These are phyloP conservation scores for Annulohypoxylon truncatum DNA, from an alignment of 2,329 filamentous ascomycete species.

Conservation along the genomic window DNA sequence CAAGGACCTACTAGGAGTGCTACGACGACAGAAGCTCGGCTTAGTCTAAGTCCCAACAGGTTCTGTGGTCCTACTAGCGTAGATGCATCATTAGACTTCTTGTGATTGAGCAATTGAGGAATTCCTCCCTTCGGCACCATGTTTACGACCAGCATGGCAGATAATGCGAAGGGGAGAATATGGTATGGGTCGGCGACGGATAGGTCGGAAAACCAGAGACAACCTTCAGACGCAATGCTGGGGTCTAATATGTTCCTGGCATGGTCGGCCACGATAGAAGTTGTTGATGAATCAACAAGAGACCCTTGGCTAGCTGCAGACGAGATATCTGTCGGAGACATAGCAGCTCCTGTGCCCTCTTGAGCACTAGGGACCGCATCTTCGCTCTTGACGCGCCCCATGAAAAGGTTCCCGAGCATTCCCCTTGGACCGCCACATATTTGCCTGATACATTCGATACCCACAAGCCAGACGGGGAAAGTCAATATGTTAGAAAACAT, in stretches of 20 bases:
- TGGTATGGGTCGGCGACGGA: constrained; percentile 63
- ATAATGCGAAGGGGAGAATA: constrained; percentile 58
- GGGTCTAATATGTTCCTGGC: constrained; percentile 48
- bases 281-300: constrained; percentile 10
- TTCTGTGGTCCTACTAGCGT: neutral
- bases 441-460: constrained; percentile 63
- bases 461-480: constrained; percentile 62
- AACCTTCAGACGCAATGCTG: constrained; percentile 61
- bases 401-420: constrained; percentile 50
- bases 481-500: constrained; percentile 53
- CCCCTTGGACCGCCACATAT: constrained; percentile 57
- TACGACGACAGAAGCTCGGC: constrained; percentile 48
- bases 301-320: constrained; percentile 37
- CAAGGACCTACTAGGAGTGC: constrained; percentile 50
- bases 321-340: constrained; percentile 5
- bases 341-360: constrained; percentile 7
- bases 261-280: constrained; percentile 42
- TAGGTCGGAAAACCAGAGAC: constrained; percentile 67
- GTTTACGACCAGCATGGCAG: constrained; percentile 51
- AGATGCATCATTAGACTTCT: neutral
- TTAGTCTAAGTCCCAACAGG: constrained; percentile 37
- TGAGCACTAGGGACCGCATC: too few relatives aligned
- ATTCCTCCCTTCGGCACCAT: constrained; percentile 48
- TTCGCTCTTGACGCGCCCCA: constrained; percentile 29
- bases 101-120: constrained; percentile 44